Percentiles rank a stretch among this genome's conserved stretches.
Evolutionary conservation across 2,329 filamentous ascomycete species (phyloP).

Genomic region (Phialophora chinensis): DNA sequence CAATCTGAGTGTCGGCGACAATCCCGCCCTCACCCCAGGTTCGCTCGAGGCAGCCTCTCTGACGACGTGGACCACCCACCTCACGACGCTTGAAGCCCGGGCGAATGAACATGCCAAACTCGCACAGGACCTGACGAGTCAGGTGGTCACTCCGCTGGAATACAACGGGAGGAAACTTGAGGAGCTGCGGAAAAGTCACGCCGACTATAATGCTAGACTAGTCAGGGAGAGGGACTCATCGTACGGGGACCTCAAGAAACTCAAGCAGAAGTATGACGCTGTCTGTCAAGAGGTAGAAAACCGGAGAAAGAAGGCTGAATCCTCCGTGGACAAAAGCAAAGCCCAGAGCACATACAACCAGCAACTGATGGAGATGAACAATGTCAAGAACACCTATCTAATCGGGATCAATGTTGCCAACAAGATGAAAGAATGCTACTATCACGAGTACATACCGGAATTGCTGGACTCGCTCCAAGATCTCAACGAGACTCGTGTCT

Average conservation of each 20-base stretch:
- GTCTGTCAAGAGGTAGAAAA: slow-evolving; percentile 94
- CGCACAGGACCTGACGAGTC: slow-evolving; percentile 74
- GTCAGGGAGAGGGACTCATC: slow-evolving; percentile 86
- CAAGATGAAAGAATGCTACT: slow-evolving; percentile 96
- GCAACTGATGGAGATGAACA: slow-evolving; percentile 93
- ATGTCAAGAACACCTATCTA: slow-evolving; percentile 96
- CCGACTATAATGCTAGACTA: slow-evolving; percentile 84
- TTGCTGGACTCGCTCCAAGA: slow-evolving; percentile 90
- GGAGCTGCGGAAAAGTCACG: slow-evolving; percentile 88
- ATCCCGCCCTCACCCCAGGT: slow-evolving; percentile 88
- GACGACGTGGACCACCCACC: slow-evolving; percentile 94
- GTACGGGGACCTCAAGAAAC: slow-evolving; percentile 85
- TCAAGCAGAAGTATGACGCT: slow-evolving; percentile 89
- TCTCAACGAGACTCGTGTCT: slow-evolving; percentile 84
- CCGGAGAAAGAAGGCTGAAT: slow-evolving; percentile 91
- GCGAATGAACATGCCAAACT: slow-evolving; percentile 89
- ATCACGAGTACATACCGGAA: slow-evolving; percentile 94
- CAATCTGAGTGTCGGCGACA: slow-evolving; percentile 89
- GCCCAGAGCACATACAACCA: slow-evolving; percentile 90
- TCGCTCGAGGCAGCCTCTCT: slow-evolving; percentile 95
- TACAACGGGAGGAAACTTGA: slow-evolving; percentile 77
- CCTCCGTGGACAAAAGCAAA: slow-evolving; percentile 91
- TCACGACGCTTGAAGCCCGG: slow-evolving; percentile 85
- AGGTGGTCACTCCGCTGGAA: slow-evolving; percentile 87
- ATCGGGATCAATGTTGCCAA: slow-evolving; percentile 97